Evolutionary conservation across 2,329 filamentous ascomycete genomes (phyloP), one percentile per base, ranked within the genome.

Genomic region (Neopestalotiopsis clavispora): DNA sequence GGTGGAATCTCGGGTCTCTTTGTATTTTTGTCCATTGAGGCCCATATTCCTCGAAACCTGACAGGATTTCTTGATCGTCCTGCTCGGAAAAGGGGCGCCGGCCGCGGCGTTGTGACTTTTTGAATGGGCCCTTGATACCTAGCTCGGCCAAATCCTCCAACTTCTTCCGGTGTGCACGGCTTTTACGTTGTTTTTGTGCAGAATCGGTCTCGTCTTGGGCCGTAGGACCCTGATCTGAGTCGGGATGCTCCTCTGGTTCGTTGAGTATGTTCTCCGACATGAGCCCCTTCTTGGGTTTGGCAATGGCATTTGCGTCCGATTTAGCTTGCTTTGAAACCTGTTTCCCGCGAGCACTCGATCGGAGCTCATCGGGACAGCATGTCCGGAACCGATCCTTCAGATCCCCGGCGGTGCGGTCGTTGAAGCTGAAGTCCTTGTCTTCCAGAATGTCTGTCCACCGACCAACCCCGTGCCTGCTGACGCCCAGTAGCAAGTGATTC

Each of bases 11-110:
- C 14, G 85, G 78, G 69, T 91, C 89, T 45, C 88, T 84, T 74
- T 90, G 89, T 23, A 91, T 91, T 76, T 86, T 88, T 65, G 89
- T 90, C 89, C 90, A 91, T 9, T 88, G 85, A 9, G 89, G 87
- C 0, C 89, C 89, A 74, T 91, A 90, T 4, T 83, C 75, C 52
- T 88, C 81, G 49, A 90, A 85, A 0, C 90, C 90, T 69, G 87
- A 82, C 1, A 91, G 80, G 59, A 91, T 91, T 71, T 90, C 86
- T 38, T 80, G 81, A 73, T 92, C 90, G 69, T 92, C 90, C 71
- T 89, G 84, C 34, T 89, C 86, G 0, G 88, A 89, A 71, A 91
- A 92, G 0, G 87, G 85, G 3, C 87, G 83, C 62, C 89, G 82
- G 75, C 89, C 87, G 28, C 90, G 85, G 34, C 90, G 85, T 62